Evolutionary conservation across 2,329 filamentous ascomycete genomes (phyloP).

Genomic region (Metarhizium rileyi): DNA sequence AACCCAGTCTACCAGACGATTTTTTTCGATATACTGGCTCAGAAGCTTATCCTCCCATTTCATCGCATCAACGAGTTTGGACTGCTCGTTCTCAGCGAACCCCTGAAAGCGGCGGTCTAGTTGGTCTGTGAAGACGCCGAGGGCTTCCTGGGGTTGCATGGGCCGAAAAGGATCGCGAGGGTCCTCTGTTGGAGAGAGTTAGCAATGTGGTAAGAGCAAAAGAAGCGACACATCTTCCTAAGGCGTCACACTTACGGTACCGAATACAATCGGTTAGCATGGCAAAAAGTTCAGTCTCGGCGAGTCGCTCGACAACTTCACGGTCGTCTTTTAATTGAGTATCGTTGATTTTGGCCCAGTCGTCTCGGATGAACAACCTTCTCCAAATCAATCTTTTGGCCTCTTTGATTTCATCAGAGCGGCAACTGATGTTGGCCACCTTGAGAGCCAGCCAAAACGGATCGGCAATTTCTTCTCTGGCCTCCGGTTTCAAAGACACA

Average conservation of each 20-base stretch:
- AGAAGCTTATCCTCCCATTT: slow-evolving; percentile 61
- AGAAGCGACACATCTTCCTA: neutral
- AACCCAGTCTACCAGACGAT: slow-evolving; percentile 61
- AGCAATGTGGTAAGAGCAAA: slow-evolving; percentile 13
- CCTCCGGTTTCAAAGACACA: slow-evolving; percentile 40
- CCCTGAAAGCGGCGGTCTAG: slow-evolving; percentile 50
- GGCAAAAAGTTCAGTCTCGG: slow-evolving; percentile 56
- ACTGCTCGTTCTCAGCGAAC: slow-evolving; percentile 53
- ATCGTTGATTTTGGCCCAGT: slow-evolving; percentile 74
- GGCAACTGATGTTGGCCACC: slow-evolving; percentile 45
- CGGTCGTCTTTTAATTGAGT: slow-evolving; percentile 65
- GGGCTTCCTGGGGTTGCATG: slow-evolving; percentile 40
- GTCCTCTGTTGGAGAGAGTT: slow-evolving; percentile 26
- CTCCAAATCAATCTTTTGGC: slow-evolving; percentile 68
- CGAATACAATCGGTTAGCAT: slow-evolving; percentile 56
- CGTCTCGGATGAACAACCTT: slow-evolving; percentile 70
- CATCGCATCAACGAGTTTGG: slow-evolving; percentile 63
- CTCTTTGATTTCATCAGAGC: slow-evolving; percentile 46
- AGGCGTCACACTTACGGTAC: slow-evolving; percentile 43
- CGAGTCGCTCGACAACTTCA: slow-evolving; percentile 52
- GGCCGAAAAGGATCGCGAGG: slow-evolving; percentile 33
- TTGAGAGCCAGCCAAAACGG: slow-evolving; percentile 70
- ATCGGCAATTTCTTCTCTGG: slow-evolving; percentile 43
- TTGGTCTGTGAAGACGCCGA: slow-evolving; percentile 51
- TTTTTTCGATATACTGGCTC: slow-evolving; percentile 53